phyloP scores from a whole-genome alignment of 1,284 basidiomycete species.

The Neotropicomus parvogracilis region DNA sequence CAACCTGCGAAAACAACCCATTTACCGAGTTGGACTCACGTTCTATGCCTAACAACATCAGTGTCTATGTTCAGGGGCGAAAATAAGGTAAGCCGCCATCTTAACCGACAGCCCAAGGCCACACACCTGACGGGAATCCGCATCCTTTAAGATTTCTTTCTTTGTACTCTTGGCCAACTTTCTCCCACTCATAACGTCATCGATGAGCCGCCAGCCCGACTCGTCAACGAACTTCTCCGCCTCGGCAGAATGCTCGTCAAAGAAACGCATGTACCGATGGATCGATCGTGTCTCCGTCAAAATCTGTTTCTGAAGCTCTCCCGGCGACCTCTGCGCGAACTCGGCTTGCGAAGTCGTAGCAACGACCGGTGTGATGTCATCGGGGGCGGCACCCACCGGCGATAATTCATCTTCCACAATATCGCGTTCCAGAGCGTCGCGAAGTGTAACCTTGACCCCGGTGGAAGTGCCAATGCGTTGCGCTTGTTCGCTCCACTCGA shows the following conservation, averaged over 20 bases:
- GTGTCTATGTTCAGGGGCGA: conserved; percentile 34
- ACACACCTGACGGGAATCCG: conserved; percentile 46
- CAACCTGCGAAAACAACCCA: background rate
- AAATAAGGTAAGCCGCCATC: conserved; percentile 1
- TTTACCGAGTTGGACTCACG: conserved; percentile 35
- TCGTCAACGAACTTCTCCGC: conserved; percentile 34
- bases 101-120: background rate
- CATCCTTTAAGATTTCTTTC: conserved; percentile 48
- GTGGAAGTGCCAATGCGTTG: conserved; percentile 5
- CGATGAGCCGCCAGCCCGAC: conserved; percentile 41
- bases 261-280: conserved; percentile 44
- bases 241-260: conserved; percentile 14
- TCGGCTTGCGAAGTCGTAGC: conserved; percentile 6
- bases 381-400: background rate
- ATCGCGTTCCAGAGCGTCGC: background rate
- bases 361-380: background rate
- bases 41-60: conserved; percentile 53
- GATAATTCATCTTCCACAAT: background rate
- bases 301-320: conserved; percentile 48
- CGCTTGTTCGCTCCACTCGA: conserved; percentile 11
- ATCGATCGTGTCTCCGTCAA: conserved; percentile 45
- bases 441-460: background rate
- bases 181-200: conserved; percentile 46
- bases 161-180: conserved; percentile 40
- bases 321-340: conserved; percentile 37